Evolutionary conservation across 495 filamentous ascomycete genomes (phyloP).

Genomic region (Annulohypoxylon nitens): DNA sequence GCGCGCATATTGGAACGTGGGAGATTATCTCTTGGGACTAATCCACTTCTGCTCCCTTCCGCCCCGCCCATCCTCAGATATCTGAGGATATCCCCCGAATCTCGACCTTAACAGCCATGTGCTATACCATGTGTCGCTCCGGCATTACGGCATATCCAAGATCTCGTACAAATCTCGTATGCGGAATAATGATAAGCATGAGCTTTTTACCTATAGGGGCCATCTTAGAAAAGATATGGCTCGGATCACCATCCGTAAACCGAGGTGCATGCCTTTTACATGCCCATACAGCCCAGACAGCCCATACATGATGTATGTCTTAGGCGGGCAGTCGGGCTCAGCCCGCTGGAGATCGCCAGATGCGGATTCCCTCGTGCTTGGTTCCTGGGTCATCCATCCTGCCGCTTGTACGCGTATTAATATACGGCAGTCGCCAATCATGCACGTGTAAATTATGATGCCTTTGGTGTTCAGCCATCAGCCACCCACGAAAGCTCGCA

Average conservation of each 20-base stretch:
- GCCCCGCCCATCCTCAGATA: conserved; percentile 24
- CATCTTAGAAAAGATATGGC: neutral
- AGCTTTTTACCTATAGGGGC: neutral
- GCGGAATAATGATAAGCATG: conserved; percentile 12
- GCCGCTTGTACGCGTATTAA: conserved; percentile 22
- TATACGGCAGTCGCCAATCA: conserved; percentile 44
- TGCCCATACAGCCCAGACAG: neutral
- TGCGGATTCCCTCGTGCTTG: conserved; percentile 27
- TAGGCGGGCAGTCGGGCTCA: conserved; percentile 21
- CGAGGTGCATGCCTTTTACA: conserved; percentile 30
- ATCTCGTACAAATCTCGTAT: conserved; percentile 11
- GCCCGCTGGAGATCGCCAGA: conserved; percentile 16
- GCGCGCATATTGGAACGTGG: conserved; percentile 14
- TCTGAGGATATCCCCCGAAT: neutral
- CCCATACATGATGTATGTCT: conserved; percentile 10
- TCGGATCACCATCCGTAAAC: conserved; percentile 30
- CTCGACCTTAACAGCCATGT: conserved; percentile 29
- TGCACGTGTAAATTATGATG: conserved; percentile 25
- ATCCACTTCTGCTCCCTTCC: conserved; percentile 9
- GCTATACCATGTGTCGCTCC: conserved; percentile 18
- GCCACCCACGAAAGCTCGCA: conserved; percentile 17
- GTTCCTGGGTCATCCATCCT: conserved; percentile 37
- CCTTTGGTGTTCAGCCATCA: conserved; percentile 23
- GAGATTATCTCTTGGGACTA: conserved; percentile 30
- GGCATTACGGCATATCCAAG: conserved; percentile 22